Conservation (phyloP, 192 early-diverging fungal genomes). For the Haplosporangium gracile region DNA sequence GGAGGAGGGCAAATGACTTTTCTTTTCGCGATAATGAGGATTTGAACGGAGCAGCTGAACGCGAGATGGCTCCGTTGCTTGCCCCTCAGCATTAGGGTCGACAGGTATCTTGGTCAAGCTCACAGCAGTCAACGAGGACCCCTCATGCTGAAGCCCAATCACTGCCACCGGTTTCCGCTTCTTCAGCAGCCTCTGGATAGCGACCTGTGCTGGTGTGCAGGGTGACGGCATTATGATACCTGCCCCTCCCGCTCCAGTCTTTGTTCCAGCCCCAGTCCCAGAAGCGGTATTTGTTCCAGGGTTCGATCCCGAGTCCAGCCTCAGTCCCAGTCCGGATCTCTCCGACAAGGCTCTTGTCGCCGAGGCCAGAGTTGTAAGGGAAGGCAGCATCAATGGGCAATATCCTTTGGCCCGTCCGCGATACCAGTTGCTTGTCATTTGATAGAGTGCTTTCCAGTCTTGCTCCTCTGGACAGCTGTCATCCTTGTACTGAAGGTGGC, state of each 20-base stretch:
- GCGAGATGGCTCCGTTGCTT: neutral
- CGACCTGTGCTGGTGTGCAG: constrained; percentile 24
- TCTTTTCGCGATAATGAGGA: constrained; percentile 36
- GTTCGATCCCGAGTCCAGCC: neutral
- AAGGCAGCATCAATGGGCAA: constrained; percentile 42
- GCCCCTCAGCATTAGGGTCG: neutral
- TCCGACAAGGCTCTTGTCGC: constrained; percentile 11
- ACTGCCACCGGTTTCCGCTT: constrained; percentile 30
- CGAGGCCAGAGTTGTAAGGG: constrained; percentile 28
- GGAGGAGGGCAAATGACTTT: neutral
- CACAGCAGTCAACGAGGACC: constrained; percentile 37
- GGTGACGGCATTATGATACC: neutral
- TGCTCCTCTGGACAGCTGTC: constrained; percentile 6
- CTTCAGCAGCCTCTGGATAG: constrained; percentile 20
- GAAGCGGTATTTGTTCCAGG: neutral
- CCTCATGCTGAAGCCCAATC: constrained; percentile 47
- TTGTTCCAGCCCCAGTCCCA: neutral
- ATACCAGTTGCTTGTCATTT: constrained; percentile 61
- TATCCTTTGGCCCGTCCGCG: constrained; percentile 52
- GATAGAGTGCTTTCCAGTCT: constrained; percentile 61
- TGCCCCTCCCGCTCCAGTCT: neutral
- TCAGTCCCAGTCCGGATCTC: neutral
- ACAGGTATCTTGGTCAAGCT: constrained; percentile 18
- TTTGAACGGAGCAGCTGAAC: constrained; percentile 29
- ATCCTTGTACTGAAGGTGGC: neutral